These are phyloP conservation scores for Barbarea vulgaris DNA, from an alignment of 345 rosid species.

Conservation along the genomic window DNA sequence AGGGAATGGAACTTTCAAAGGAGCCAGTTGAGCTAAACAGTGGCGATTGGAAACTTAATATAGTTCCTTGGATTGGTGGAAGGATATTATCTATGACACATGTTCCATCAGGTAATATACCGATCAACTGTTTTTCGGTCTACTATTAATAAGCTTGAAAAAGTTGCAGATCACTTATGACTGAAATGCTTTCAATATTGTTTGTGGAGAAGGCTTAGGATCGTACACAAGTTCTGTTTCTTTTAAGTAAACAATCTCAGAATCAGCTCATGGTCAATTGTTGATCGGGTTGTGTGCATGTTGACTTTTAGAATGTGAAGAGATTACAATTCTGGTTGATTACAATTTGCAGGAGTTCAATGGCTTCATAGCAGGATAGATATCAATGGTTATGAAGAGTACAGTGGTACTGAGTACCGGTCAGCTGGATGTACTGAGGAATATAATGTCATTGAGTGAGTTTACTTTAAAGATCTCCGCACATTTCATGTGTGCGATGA, in stretches of 20 bases:
- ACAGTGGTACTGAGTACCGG: constrained; percentile 78
- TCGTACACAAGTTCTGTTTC: background rate
- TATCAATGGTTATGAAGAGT: constrained; percentile 83
- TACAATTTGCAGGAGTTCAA: constrained; percentile 61
- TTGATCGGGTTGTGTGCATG: background rate
- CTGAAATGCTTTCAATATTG: background rate
- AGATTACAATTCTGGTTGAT: background rate
- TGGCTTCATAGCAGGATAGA: constrained; percentile 93
- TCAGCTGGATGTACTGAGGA: constrained; percentile 92
- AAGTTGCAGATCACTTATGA: background rate
- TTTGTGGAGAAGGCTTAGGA: background rate
- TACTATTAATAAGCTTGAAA: constrained; percentile 1
- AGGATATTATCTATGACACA: constrained; percentile 91
- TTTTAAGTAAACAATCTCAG: background rate
- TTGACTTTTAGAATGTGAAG: background rate
- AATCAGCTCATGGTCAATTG: background rate
- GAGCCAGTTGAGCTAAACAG: constrained; percentile 65
- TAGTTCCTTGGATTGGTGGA: constrained; percentile 96
- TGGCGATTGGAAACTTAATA: constrained; percentile 69
- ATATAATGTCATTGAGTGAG: constrained; percentile 74
- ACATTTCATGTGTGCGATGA: background rate
- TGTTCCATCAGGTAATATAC: constrained; percentile 73
- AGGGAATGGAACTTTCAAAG: constrained; percentile 68
- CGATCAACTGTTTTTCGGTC: background rate
- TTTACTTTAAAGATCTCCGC: constrained; percentile 4